Evolutionary conservation across 441 rosid genomes (phyloP), one percentile per base, ranked within the genome.

Genomic region (Arabidopsis hybrid): DNA sequence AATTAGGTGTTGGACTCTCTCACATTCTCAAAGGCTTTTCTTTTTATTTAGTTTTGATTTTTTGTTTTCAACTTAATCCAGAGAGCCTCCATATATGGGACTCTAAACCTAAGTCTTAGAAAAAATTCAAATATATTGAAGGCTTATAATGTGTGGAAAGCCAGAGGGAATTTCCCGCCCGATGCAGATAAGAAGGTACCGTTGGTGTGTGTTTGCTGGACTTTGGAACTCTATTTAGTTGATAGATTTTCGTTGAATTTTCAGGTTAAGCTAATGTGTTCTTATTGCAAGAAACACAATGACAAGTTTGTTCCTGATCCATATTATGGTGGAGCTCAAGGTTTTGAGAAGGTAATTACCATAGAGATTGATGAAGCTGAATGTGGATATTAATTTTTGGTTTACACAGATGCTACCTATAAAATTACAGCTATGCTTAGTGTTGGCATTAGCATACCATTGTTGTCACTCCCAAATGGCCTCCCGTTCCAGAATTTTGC

Each of bases 81-180:
- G 26, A 21, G 26, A 21, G 26, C 26, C 26, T 21, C 26, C 26
- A 21, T 21, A 21, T 21, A 21, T 21, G 26, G 26, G 26, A 21
- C 26, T 21, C 26, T 21, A 21, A 21, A 21, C 26, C 26, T 21
- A 21, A 21, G 26, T 21, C 26, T 21, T 21, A 21, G 26, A 21
- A 21, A 21, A 21, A 21, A 21, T 21, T 21, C 26, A 21, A 21
- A 91, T 60, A 88, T 92, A 79, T 56, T 92, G 78, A 59, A 81
- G 71, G 96, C 97, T 67, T 89, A 83, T 72, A 87, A 85, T 73
- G 78, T 67, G 77, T 92, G 99, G 97, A 95, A 89, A 82, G 73
- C 81, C 50, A 84, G 85, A 74, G 97, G 81, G 50, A 29, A 78
- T 58, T 83, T 84, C n/a, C 91, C 97, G n/a, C 86, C 86, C 4